Percentiles rank a stretch among this genome's conserved stretches.
These are phyloP conservation scores for Termitomyces titanicus DNA, from an alignment of 768 basidiomycete genomes.

Conservation along the genomic window DNA sequence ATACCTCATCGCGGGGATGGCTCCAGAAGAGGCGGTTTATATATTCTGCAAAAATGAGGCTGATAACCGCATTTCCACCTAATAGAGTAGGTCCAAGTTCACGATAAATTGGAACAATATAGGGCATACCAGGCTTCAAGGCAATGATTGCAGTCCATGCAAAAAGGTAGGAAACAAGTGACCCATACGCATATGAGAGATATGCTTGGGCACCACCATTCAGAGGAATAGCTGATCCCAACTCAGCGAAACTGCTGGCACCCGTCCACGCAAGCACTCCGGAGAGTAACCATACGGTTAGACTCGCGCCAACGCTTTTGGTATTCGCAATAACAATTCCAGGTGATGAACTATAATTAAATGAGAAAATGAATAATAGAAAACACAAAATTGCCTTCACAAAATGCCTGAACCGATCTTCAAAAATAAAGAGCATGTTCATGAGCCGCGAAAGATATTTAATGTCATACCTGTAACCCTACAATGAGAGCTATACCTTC, in stretches of 20 bases:
- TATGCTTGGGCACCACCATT: slow-evolving; percentile 77
- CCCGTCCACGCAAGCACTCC: slow-evolving; percentile 94
- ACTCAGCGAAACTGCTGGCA: slow-evolving; percentile 89
- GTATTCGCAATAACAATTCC: slow-evolving; percentile 90
- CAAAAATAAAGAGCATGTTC: background rate
- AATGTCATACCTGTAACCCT: slow-evolving; percentile 64
- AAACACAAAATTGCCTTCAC: slow-evolving; percentile 36
- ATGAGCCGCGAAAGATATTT: background rate
- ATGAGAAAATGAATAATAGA: background rate
- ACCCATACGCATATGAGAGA: slow-evolving; percentile 85
- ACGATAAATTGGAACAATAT: background rate
- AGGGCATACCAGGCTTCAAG: slow-evolving; percentile 66
- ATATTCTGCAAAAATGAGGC: slow-evolving; percentile 90
- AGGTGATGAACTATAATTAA: slow-evolving; percentile 71
- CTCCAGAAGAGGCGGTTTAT: slow-evolving; percentile 87
- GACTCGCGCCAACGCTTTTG: slow-evolving; percentile 85
- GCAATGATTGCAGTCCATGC: slow-evolving; percentile 94
- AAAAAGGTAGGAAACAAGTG: slow-evolving; percentile 85
- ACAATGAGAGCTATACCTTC: slow-evolving; percentile 83
- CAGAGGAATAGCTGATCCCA: slow-evolving; percentile 85
- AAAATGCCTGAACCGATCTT: slow-evolving; percentile 94
- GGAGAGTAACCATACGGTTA: slow-evolving; percentile 79
- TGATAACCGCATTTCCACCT: slow-evolving; percentile 82
- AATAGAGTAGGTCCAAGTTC: background rate
- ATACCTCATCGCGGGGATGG: slow-evolving; percentile 62